Percentiles rank a stretch among this genome's conserved stretches.
Evolutionary conservation across 148 eudicot genomes (phyloP).

Genomic region (Cornus controversa): DNA sequence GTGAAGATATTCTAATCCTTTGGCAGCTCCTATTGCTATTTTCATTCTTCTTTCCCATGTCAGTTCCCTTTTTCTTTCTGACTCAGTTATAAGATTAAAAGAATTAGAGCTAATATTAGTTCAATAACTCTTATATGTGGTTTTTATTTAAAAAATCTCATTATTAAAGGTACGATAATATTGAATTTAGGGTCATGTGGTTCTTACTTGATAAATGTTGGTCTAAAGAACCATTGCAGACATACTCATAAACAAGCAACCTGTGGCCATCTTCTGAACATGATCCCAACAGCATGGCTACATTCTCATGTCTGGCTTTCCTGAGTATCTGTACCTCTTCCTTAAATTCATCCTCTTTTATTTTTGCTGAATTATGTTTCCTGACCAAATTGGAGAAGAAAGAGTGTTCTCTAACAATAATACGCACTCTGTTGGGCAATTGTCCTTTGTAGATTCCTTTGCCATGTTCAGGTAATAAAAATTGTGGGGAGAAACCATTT

Average conservation of each 20-base stretch:
- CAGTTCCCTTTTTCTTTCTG: slow-evolving; percentile 17
- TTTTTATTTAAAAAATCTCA: too few species aligned
- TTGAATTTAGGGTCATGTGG: neutral
- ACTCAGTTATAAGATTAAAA: neutral
- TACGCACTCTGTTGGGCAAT: slow-evolving; percentile 7
- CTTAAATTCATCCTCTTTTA: slow-evolving; percentile 19
- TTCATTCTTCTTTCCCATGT: slow-evolving; percentile 33
- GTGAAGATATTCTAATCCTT: slow-evolving; percentile 29
- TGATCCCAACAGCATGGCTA: slow-evolving; percentile 26
- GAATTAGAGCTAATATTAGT: neutral
- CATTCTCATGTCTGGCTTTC: slow-evolving; percentile 26
- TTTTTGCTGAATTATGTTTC: slow-evolving; percentile 13
- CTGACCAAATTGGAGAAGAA: slow-evolving; percentile 2
- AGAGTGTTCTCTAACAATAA: slow-evolving; percentile 15
- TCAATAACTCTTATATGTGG: neutral
- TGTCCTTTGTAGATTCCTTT: slow-evolving; percentile 16
- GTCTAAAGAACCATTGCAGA: slow-evolving; percentile 28
- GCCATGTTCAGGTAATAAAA: slow-evolving; percentile 6
- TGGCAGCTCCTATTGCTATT: slow-evolving; percentile 27
- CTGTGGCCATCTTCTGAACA: slow-evolving; percentile 20
- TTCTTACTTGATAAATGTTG: slow-evolving; percentile 26
- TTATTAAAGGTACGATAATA: neutral
- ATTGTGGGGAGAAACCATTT: slow-evolving; percentile 19
- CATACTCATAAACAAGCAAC: slow-evolving; percentile 31
- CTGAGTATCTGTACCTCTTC: slow-evolving; percentile 17